Conservation (phyloP, 2,329 filamentous ascomycete genomes). For the Botryotinia globosa region DNA sequence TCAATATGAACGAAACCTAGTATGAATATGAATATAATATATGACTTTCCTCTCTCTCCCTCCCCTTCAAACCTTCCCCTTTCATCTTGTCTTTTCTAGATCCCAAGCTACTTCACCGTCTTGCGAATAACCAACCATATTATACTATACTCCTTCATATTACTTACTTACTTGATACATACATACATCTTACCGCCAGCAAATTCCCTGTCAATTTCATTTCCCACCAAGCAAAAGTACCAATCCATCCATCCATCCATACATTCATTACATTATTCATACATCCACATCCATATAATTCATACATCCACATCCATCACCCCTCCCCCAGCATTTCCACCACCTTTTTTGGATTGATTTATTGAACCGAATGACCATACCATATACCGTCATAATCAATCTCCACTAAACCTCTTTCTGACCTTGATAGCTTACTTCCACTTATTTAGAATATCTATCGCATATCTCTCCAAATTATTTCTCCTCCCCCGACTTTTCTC, state of each 20-base stretch:
- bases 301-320: neutral
- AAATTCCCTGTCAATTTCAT: neutral
- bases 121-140: neutral
- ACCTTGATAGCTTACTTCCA: neutral
- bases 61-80: neutral
- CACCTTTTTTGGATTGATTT: neutral
- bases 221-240: neutral
- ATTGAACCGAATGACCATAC: neutral
- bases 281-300: neutral
- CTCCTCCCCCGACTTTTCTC: neutral
- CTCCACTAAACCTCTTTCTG: neutral
- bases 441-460: neutral
- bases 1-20: neutral
- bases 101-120: neutral
- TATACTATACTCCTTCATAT: neutral
- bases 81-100: neutral
- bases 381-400: neutral
- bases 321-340: slow-evolving; percentile 6
- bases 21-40: neutral
- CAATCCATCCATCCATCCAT: neutral
- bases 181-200: neutral
- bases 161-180: neutral
- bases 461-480: neutral
- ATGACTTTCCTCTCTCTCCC: neutral
- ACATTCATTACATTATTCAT: neutral